Base-by-base conservation (phyloP, 2,329 filamentous ascomycete genomes). In the Talaromyces islandicus region DNA sequence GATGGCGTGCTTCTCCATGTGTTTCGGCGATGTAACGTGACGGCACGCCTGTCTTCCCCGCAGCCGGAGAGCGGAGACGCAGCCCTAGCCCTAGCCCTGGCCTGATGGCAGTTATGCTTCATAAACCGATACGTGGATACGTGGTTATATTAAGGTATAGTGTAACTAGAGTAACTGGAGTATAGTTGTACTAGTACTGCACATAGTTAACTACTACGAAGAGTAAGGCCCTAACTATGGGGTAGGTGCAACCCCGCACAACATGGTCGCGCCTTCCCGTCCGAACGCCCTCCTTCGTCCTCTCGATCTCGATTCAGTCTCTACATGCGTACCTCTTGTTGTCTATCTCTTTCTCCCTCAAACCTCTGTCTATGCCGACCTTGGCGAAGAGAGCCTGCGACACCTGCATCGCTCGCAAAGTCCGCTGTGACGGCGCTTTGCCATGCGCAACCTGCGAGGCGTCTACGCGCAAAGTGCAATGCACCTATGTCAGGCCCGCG, bases 341-440 rank as follows among this genome's bases (percentile, higher is more conserved):
- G 17, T 38, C 35, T 38, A 7, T 38, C 35, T n/a, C 14, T n/a
- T 14, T 35, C 32, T 35, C 30, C 30, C 43, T 46, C 43, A 9
- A 46, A 46, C 24, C 59, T 17, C 29, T 12, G n/a, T 29, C 55
- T 46, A 59, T 60, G 57, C 60, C 50, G n/a, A 53, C 52, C 57
- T 57, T 65, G 41, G 65, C 65, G 24, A 71, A 70, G 66, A 63
- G 67, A 62, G 69, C 70, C 48, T 71, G 69, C 52, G 70, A 72
- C 62, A 60, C 55, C 27, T 72, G 68, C 27, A 72, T 71, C 43
- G 63, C 64, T 43, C 67, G 70, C 35, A 71, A 72, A 64, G 65
- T 72, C 12, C 70, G 68, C 54, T 71, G 67, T 60, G 67, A 63
- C 54, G 69, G 69, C 25, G 60, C 67, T 38, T 69, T 61, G 64